Evolutionary conservation across 164 flowering plant genomes (phyloP).

Genomic region (Nelumbo lutea): DNA sequence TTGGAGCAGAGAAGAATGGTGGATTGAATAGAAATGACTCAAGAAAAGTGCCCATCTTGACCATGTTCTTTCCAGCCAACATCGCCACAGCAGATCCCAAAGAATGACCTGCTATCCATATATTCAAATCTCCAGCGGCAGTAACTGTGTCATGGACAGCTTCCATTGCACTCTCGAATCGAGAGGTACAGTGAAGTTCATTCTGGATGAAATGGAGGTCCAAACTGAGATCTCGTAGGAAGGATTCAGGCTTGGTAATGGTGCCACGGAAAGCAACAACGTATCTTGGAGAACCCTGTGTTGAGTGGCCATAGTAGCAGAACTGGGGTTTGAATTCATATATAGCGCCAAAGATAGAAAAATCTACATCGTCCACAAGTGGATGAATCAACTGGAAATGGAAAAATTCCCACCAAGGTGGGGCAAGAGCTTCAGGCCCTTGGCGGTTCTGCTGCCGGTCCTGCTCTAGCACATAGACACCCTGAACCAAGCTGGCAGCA

Average conservation of each 20-base stretch:
- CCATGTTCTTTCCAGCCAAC: constrained; percentile 87
- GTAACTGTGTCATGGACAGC: constrained; percentile 58
- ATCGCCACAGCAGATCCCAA: constrained; percentile 81
- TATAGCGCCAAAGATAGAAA: constrained; percentile 74
- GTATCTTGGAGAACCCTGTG: constrained; percentile 35
- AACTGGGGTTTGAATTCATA: constrained; percentile 38
- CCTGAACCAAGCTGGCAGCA: constrained; percentile 81
- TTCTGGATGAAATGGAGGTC: constrained; percentile 51
- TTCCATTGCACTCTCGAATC: constrained; percentile 61
- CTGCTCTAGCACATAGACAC: constrained; percentile 68
- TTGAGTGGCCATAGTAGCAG: constrained; percentile 4
- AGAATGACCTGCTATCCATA: constrained; percentile 93
- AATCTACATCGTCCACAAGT: constrained; percentile 67
- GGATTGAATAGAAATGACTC: constrained; percentile 83
- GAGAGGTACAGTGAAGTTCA: constrained; percentile 63
- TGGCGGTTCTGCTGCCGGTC: constrained; percentile 69
- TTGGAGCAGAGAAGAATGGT: constrained; percentile 70
- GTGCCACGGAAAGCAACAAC: constrained; percentile 90
- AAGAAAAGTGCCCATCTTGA: constrained; percentile 45
- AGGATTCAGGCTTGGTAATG: constrained; percentile 48
- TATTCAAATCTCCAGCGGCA: constrained; percentile 32
- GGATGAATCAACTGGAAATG: constrained; percentile 36
- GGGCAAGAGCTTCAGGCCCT: constrained; percentile 63
- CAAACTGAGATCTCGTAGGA: constrained; percentile 54
- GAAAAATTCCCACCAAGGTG: constrained; percentile 90